Conservation (phyloP, 169 alveolate species). For the Cryptosporidium muris region DNA sequence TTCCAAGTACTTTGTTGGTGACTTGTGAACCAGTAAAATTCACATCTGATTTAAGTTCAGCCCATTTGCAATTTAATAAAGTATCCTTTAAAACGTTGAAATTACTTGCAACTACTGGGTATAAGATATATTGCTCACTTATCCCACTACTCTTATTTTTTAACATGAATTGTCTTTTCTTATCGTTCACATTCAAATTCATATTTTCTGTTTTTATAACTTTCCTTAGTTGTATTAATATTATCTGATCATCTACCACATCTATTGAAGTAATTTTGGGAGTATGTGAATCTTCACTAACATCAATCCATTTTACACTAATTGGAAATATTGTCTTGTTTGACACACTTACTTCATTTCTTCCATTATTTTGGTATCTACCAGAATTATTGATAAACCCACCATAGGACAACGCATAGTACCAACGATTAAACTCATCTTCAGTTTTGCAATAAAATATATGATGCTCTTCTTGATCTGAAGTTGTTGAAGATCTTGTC, state of each 20-base stretch:
- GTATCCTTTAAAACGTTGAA: constrained; percentile 12
- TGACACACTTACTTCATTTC: not conserved
- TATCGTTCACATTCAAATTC: constrained; percentile 21
- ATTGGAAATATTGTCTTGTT: not conserved
- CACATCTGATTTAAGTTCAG: constrained; percentile 6
- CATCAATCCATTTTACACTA: constrained; percentile 2
- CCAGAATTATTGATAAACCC: constrained; percentile 26
- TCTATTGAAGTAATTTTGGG: constrained; percentile 18
- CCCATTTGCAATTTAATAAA: constrained; percentile 22
- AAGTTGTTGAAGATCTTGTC: constrained; percentile 43
- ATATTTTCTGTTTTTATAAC: constrained; percentile 10
- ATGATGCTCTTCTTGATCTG: constrained; percentile 56
- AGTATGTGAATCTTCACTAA: not conserved
- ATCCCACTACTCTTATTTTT: not conserved
- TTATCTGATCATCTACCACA: constrained; percentile 5
- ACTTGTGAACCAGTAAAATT: not conserved
- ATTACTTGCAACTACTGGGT: constrained; percentile 15
- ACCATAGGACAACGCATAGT: constrained; percentile 57
- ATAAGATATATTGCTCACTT: not conserved
- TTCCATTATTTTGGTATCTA: too few species aligned
- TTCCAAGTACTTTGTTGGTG: not conserved
- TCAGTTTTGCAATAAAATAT: constrained; percentile 54
- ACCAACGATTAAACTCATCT: constrained; percentile 70
- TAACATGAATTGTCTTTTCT: constrained; percentile 1
- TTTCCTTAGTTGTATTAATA: constrained; percentile 9